Evolutionary conservation across 2,329 filamentous ascomycete species (phyloP).

Genomic region (Thielaviopsis euricoi): DNA sequence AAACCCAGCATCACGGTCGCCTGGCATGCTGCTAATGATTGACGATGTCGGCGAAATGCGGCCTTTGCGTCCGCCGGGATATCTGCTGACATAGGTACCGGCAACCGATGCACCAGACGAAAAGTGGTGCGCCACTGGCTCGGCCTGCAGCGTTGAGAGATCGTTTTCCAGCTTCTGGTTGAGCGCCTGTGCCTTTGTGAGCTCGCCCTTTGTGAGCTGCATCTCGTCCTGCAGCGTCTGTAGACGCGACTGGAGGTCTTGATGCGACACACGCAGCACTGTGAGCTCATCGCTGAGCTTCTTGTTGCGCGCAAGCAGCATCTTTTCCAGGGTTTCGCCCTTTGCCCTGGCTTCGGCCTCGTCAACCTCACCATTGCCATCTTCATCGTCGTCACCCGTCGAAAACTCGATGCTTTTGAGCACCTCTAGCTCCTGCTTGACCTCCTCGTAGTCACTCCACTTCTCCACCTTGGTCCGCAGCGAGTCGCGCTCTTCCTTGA

Average conservation of each 20-base stretch:
- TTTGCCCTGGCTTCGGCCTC: slow-evolving; percentile 32
- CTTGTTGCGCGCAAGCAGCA: slow-evolving; percentile 85
- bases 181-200: slow-evolving; percentile 70
- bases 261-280: slow-evolving; percentile 80
- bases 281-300: slow-evolving; percentile 91
- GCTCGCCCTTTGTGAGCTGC: slow-evolving; percentile 64
- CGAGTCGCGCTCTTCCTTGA: slow-evolving; percentile 66
- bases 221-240: slow-evolving; percentile 71
- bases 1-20: slow-evolving; percentile 46
- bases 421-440: slow-evolving; percentile 90
- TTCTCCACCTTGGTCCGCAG: slow-evolving; percentile 70
- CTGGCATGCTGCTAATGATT: slow-evolving; percentile 70
- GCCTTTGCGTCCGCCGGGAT: slow-evolving; percentile 51
- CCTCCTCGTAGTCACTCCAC: slow-evolving; percentile 87
- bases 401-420: slow-evolving; percentile 97
- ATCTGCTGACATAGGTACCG: slow-evolving; percentile 72
- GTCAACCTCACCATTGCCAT: slow-evolving; percentile 15
- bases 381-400: slow-evolving; percentile 62
- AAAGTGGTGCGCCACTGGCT: slow-evolving; percentile 58
- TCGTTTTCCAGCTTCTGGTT: slow-evolving; percentile 87
- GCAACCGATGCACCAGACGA: slow-evolving; percentile 85
- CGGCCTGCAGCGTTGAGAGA: slow-evolving; percentile 70
- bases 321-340: slow-evolving; percentile 74
- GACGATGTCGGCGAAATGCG: slow-evolving; percentile 82
- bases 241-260: slow-evolving; percentile 70